Evolutionary conservation across 345 rosid species (phyloP).

Genomic region (Sapria himalayana): DNA sequence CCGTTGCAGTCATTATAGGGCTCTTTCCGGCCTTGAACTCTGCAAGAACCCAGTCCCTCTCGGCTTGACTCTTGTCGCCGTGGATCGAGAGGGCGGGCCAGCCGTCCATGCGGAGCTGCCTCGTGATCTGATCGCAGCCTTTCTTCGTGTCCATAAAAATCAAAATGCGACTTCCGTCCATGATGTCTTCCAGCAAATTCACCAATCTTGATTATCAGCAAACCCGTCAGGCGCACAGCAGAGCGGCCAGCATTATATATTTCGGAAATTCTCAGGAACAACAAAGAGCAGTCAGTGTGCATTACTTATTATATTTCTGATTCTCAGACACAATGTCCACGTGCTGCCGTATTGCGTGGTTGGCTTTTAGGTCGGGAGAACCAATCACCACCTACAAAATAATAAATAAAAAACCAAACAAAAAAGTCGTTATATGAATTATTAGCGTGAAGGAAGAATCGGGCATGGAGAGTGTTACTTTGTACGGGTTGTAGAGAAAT

Average conservation of each 20-base stretch:
- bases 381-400: conserved; percentile 62
- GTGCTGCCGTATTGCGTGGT: conserved; percentile 77
- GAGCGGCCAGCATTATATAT: neutral
- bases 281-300: neutral
- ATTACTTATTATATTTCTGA: conserved; percentile 89
- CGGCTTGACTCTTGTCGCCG: conserved; percentile 99
- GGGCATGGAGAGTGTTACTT: conserved; percentile 27
- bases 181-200: conserved; percentile 88
- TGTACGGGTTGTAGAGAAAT: conserved; percentile 88
- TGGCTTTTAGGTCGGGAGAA: conserved; percentile 82
- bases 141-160: conserved; percentile 96
- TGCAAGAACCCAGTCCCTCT: conserved; percentile 98
- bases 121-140: conserved; percentile 92
- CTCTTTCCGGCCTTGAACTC: conserved; percentile 96
- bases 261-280: neutral
- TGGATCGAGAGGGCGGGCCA: conserved; percentile 99
- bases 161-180: conserved; percentile 96
- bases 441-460: neutral
- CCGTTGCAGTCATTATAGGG: conserved; percentile 99
- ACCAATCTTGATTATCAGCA: conserved; percentile 36
- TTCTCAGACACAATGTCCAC: conserved; percentile 85
- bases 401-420: conserved; percentile 2
- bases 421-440: neutral
- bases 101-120: conserved; percentile 99
- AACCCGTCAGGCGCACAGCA: neutral